phyloP scores from a whole-genome alignment of 208 protist genomes.

The Leishmania guyanensis region DNA sequence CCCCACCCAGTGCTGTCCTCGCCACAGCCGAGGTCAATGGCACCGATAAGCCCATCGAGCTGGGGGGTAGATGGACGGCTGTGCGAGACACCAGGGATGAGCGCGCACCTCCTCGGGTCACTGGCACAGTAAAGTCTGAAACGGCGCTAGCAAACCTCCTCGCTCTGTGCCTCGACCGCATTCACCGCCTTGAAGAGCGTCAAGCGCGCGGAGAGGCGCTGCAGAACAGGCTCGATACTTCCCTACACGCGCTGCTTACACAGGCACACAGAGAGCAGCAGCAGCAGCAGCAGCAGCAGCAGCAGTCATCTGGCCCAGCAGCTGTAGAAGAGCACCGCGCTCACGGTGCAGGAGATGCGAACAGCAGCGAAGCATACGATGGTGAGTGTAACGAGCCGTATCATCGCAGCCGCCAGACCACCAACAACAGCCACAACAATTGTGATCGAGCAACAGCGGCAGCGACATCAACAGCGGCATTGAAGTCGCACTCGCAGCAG shows the following conservation, averaged over 20 bases:
- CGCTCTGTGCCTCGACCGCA: background rate
- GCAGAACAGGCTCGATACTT: background rate
- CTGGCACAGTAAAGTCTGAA: background rate
- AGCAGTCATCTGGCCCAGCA: background rate
- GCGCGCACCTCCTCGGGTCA: background rate
- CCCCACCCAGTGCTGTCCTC: background rate
- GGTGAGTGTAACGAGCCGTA: background rate
- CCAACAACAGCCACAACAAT: background rate
- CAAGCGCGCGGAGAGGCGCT: background rate
- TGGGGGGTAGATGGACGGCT: background rate
- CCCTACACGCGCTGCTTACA: background rate
- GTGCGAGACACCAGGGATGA: background rate
- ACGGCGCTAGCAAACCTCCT: background rate
- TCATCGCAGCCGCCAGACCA: background rate
- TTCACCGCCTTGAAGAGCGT: background rate
- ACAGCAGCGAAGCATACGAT: background rate
- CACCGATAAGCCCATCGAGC: background rate
- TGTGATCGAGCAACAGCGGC: background rate
- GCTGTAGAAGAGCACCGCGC: background rate
- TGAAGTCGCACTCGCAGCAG: constrained; percentile 1
- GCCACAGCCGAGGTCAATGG: background rate
- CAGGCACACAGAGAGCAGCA: background rate
- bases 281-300: background rate
- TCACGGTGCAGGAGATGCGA: background rate
- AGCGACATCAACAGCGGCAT: background rate